Evolutionary conservation across 1,284 basidiomycete genomes (phyloP).

Genomic region (Gomphus bonarii): DNA sequence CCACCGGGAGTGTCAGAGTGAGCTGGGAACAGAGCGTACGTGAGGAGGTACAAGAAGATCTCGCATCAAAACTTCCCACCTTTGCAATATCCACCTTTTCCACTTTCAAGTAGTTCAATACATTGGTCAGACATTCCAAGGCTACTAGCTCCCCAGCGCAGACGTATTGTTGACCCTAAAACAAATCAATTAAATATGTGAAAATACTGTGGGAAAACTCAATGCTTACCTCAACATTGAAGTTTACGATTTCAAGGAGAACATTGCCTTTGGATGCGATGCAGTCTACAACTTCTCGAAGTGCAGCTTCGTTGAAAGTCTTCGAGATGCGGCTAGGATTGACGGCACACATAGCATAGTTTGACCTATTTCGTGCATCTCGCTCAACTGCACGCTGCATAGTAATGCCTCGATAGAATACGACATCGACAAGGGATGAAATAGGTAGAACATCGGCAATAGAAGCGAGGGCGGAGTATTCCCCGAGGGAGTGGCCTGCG

Average conservation of each 20-base stretch:
- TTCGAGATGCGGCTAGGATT: constrained; percentile 93
- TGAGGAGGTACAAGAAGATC: neutral
- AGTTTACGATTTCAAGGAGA: constrained; percentile 94
- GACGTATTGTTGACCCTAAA: constrained; percentile 90
- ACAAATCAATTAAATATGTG: neutral
- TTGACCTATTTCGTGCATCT: constrained; percentile 84
- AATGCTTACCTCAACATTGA: constrained; percentile 83
- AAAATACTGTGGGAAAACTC: neutral
- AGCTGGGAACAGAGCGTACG: constrained; percentile 38
- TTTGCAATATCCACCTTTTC: constrained; percentile 95
- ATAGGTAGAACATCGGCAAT: constrained; percentile 95
- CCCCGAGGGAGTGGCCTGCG: constrained; percentile 95
- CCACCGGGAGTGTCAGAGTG: constrained; percentile 72
- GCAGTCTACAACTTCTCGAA: constrained; percentile 91
- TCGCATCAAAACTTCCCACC: constrained; percentile 32
- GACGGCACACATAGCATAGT: constrained; percentile 98
- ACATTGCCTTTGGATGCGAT: constrained; percentile 72
- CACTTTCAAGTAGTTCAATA: constrained; percentile 92
- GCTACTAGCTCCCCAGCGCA: constrained; percentile 93
- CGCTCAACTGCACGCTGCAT: constrained; percentile 98
- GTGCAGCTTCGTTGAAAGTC: constrained; percentile 85
- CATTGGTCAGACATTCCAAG: constrained; percentile 89
- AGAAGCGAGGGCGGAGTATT: constrained; percentile 95
- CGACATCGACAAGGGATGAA: constrained; percentile 93
- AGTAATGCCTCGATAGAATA: constrained; percentile 98